Percentiles rank a stretch among this genome's conserved stretches.
These are phyloP conservation scores for Heliocybe sulcata DNA, from an alignment of 1,284 basidiomycete species.

Conservation along the genomic window DNA sequence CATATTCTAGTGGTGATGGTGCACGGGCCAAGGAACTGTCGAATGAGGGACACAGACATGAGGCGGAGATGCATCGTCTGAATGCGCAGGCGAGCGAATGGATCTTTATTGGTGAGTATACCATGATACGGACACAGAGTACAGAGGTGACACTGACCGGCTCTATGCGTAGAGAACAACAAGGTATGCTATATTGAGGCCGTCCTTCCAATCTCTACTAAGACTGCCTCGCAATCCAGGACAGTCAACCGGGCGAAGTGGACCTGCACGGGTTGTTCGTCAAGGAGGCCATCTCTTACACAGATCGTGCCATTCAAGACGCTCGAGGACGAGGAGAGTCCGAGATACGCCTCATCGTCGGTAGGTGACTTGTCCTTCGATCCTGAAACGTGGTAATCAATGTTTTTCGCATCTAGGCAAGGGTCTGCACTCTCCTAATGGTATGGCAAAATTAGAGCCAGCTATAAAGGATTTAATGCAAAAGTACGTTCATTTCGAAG, in stretches of 20 bases:
- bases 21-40: constrained; percentile 80
- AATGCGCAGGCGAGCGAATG: constrained; percentile 85
- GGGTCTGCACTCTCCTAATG: constrained; percentile 80
- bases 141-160: background rate
- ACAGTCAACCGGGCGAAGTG: constrained; percentile 67
- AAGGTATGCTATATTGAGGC: constrained; percentile 34
- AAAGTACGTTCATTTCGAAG: constrained; percentile 39
- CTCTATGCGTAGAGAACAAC: constrained; percentile 70
- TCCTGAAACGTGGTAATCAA: background rate
- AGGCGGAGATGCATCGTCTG: constrained; percentile 72
- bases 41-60: constrained; percentile 78
- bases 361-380: constrained; percentile 29
- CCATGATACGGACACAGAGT: background rate
- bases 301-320: constrained; percentile 62
- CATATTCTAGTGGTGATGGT: constrained; percentile 68
- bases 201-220: too few species aligned
- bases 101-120: constrained; percentile 70
- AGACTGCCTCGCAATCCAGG: constrained; percentile 34
- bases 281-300: constrained; percentile 79
- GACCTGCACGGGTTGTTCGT: constrained; percentile 93
- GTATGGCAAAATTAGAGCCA: constrained; percentile 86
- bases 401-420: constrained; percentile 38
- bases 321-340: constrained; percentile 61
- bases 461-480: constrained; percentile 87
- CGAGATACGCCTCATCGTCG: constrained; percentile 85